phyloP scores from a whole-genome alignment of 2,329 filamentous ascomycete species.

The Cryoendolithus antarcticus region DNA sequence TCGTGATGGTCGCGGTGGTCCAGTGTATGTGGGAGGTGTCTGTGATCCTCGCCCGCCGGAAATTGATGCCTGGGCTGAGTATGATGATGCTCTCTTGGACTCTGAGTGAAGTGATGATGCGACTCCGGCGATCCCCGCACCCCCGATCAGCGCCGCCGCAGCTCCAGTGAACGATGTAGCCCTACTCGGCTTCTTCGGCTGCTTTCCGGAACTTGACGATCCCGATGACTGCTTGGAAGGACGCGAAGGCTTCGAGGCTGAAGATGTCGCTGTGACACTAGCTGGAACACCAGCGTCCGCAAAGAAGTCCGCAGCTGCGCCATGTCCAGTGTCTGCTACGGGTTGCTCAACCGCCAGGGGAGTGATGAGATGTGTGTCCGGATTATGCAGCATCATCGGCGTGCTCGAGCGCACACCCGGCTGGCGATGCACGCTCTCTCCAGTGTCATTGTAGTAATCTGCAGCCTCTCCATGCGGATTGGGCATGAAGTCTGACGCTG shows the following conservation, averaged over 20 bases:
- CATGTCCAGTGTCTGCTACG: slow-evolving; percentile 47
- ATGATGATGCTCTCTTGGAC: too few relatives aligned
- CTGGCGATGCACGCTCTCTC: slow-evolving; percentile 46
- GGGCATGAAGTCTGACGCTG: slow-evolving; percentile 33
- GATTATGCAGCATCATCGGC: slow-evolving; percentile 40
- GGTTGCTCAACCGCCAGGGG: slow-evolving; percentile 40
- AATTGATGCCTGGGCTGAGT: too few relatives aligned
- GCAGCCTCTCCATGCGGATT: slow-evolving; percentile 39
- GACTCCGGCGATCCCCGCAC: background rate
- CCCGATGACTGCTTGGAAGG: slow-evolving; percentile 7
- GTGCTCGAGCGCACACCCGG: slow-evolving; percentile 45
- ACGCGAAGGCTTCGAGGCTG: slow-evolving; percentile 23
- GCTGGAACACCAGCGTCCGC: slow-evolving; percentile 12
- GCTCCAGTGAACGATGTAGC: background rate
- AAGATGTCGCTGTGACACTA: slow-evolving; percentile 5
- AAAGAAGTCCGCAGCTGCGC: slow-evolving; percentile 48
- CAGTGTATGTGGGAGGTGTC: background rate
- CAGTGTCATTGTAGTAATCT: slow-evolving; percentile 53
- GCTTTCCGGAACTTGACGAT: slow-evolving; percentile 4
- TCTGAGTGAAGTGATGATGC: background rate
- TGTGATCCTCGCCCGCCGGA: too few relatives aligned
- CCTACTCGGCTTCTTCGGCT: slow-evolving; percentile 4
- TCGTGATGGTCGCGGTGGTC: slow-evolving; percentile 6
- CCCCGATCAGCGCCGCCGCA: background rate
- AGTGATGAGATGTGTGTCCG: slow-evolving; percentile 42